These are phyloP conservation scores for Heterobasidion annosum DNA, from an alignment of 1,284 basidiomycete genomes.

Conservation along the genomic window DNA sequence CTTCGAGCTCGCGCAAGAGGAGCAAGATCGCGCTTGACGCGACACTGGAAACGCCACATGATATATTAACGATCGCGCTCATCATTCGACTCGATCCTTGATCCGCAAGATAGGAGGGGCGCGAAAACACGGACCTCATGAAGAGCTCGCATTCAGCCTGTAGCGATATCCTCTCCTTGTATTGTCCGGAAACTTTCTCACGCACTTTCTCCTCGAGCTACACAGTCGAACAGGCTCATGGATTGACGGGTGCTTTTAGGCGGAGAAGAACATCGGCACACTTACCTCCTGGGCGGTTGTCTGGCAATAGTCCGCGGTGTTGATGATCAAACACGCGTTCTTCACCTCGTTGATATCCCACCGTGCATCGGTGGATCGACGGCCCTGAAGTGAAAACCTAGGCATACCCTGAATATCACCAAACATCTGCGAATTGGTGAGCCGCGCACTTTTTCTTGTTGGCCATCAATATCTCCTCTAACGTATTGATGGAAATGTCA, in stretches of 20 bases:
- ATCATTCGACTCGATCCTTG: background rate
- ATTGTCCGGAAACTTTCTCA: conserved; percentile 71
- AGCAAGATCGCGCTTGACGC: conserved; percentile 76
- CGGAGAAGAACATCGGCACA: background rate
- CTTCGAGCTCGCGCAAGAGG: conserved; percentile 78
- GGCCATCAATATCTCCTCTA: conserved; percentile 79
- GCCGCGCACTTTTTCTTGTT: conserved; percentile 67
- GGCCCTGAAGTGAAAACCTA: conserved; percentile 32
- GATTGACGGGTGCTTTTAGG: background rate
- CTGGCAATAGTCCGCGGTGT: conserved; percentile 97
- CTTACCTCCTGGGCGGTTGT: conserved; percentile 79
- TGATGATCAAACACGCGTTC: conserved; percentile 82
- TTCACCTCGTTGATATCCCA: conserved; percentile 68
- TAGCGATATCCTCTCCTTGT: conserved; percentile 73
- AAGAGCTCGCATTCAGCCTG: conserved; percentile 86
- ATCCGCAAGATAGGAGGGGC: background rate
- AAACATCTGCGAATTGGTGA: background rate
- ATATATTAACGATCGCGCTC: background rate
- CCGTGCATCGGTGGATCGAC: conserved; percentile 72
- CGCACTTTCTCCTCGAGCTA: conserved; percentile 90
- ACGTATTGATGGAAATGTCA: background rate
- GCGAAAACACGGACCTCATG: conserved; percentile 45
- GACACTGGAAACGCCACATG: conserved; percentile 36
- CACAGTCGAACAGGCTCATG: conserved; percentile 4
- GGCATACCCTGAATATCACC: background rate